Evolutionary conservation across 2,329 filamentous ascomycete species (phyloP).

Genomic region (Didymella keratinophila): DNA sequence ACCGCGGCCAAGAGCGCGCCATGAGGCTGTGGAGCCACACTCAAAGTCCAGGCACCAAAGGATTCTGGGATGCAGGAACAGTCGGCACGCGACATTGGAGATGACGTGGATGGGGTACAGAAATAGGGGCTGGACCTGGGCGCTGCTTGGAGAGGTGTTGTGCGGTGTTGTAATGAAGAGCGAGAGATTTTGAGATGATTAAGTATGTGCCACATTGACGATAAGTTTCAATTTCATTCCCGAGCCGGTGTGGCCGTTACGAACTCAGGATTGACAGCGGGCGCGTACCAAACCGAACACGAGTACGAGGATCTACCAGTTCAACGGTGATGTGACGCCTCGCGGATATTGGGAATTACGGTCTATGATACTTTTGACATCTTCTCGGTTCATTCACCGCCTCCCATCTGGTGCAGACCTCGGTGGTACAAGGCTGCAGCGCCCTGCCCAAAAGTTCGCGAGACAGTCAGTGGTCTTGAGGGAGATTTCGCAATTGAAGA

Average conservation of each 20-base stretch:
- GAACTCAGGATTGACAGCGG: constrained; percentile 3
- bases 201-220: background rate
- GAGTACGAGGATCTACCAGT: constrained; percentile 7
- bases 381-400: background rate
- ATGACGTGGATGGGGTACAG: constrained; percentile 1
- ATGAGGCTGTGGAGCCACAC: constrained; percentile 14
- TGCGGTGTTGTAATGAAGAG: background rate
- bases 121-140: constrained; percentile 4
- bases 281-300: constrained; percentile 11
- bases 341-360: background rate
- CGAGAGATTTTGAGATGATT: background rate
- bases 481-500: background rate
- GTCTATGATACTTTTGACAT: background rate
- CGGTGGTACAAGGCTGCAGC: background rate
- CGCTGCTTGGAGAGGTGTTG: background rate
- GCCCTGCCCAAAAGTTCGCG: background rate
- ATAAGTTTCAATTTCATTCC: background rate
- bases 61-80: constrained; percentile 15
- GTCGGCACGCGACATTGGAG: constrained; percentile 14
- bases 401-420: background rate
- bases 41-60: constrained; percentile 14
- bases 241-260: background rate
- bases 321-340: background rate
- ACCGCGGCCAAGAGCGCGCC: constrained; percentile 14
- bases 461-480: background rate